phyloP scores from a whole-genome alignment of 345 rosid species.

The Murraya koenigii region DNA sequence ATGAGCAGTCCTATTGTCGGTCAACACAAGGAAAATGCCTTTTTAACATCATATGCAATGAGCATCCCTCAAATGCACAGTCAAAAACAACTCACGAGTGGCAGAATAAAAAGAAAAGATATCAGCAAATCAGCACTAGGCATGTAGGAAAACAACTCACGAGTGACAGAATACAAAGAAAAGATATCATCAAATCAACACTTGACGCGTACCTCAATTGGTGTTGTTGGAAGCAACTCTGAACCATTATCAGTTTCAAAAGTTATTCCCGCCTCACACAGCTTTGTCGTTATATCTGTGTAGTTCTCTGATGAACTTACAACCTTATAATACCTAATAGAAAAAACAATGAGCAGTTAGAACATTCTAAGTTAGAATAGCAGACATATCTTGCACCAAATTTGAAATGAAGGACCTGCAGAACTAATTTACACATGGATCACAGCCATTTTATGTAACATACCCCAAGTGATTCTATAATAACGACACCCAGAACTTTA shows the following conservation, averaged over 20 bases:
- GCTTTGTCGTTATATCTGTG: conserved; percentile 54
- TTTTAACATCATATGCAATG: background rate
- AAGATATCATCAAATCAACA: background rate
- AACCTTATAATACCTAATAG: conserved; percentile 70
- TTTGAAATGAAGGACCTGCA: background rate
- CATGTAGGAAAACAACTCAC: conserved; percentile 8
- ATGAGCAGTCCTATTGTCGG: background rate
- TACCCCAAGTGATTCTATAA: background rate
- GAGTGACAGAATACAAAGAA: background rate
- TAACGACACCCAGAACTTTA: background rate
- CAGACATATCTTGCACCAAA: background rate
- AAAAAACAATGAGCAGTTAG: conserved; percentile 9
- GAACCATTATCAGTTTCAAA: conserved; percentile 94
- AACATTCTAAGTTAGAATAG: background rate
- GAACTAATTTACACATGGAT: background rate
- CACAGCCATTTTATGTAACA: background rate
- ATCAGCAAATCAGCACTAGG: background rate
- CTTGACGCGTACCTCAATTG: conserved; percentile 61
- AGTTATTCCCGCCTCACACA: conserved; percentile 68
- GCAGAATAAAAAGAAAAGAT: background rate
- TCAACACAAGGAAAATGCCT: background rate
- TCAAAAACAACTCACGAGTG: background rate
- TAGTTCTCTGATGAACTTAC: conserved; percentile 76
- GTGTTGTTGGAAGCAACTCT: conserved; percentile 67
- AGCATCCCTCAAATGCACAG: background rate